A percentile compares a stretch with the other conserved stretches of the same genome.
Evolutionary conservation across 148 eudicot species (phyloP).

Genomic region (Agrostemma githago): DNA sequence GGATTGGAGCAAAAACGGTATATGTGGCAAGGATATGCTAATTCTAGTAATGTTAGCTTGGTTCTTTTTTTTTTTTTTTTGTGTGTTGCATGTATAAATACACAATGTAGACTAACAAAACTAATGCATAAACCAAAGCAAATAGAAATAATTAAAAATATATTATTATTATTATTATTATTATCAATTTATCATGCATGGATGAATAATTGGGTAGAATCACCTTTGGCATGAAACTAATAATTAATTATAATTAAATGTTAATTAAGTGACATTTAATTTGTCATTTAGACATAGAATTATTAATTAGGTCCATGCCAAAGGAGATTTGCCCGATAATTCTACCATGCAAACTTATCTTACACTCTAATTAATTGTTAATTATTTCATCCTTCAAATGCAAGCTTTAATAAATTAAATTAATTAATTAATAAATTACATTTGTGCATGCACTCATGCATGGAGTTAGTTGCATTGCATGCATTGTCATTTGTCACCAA

Average conservation of each 20-base stretch:
- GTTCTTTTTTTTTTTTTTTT: background rate
- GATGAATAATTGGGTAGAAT: background rate
- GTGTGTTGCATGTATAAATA: background rate
- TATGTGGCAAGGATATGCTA: background rate
- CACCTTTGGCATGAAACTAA: slow-evolving; percentile 1
- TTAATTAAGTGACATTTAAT: background rate
- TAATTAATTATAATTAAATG: background rate
- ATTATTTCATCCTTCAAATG: background rate
- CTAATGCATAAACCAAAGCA: no score
- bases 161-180: no score
- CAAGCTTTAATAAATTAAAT: background rate
- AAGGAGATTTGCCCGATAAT: slow-evolving; percentile 10
- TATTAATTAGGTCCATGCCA: background rate
- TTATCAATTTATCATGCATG: background rate
- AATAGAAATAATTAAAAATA: no score
- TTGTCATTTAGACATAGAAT: background rate
- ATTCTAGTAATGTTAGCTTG: background rate
- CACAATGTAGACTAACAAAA: background rate
- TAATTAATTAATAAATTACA: no score
- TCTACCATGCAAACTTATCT: slow-evolving; percentile 1
- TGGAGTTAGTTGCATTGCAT: background rate
- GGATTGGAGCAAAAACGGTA: no score
- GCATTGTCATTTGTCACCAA: background rate
- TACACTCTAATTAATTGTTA: background rate
- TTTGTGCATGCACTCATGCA: background rate